Base-by-base conservation (phyloP, 352 stramenopile species). In the Thalassiosira hispida region DNA sequence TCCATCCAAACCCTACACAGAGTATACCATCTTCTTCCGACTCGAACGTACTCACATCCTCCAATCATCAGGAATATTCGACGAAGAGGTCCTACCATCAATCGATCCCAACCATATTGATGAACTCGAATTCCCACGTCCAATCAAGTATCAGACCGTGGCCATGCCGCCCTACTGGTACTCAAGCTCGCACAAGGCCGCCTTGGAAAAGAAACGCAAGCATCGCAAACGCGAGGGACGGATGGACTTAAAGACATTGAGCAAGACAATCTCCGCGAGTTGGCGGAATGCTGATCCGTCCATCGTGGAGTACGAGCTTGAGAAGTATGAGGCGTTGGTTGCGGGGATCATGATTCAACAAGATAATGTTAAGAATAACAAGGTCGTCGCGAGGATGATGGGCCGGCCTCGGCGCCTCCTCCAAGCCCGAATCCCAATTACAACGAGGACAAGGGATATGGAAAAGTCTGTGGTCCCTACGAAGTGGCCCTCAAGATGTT, bases 21-120 rank as follows among this genome's bases (percentile, higher is more conserved):
- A 63, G 12, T 63, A 63, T 25, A 63, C 27, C 55, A 63, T 63
- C 25, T 63, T 63, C 27, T 63, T 63, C 55, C 55, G 55, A 1
- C 27, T 63, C 2, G 55, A 63, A 29, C 25, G 33, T 11, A 23
- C 27, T 5, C 25, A 44, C 23, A 40, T 63, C 55, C 55, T 63
- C 55, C 33, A 66, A 25, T 25, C n/a, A 49, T 20, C 14, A 3
- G 57, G 57, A 2, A 29, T 14, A 7, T 18, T 66, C 20, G 57
- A 66, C 33, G 57, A 66, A 4, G 40, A 52, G 31, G 33, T 66
- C 31, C 49, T 27, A 1, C 9, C 31, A 7, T n/a, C 16, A 1
- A 29, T 66, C 57, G n/a, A 51, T 6, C 57, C 57, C 1, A 27
- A 29, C 25, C 57, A 66, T 20, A 8, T 31, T 12, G 57, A 66